Evolutionary conservation across 768 basidiomycete genomes (phyloP).

Genomic region (Leccinum rimulosum): DNA sequence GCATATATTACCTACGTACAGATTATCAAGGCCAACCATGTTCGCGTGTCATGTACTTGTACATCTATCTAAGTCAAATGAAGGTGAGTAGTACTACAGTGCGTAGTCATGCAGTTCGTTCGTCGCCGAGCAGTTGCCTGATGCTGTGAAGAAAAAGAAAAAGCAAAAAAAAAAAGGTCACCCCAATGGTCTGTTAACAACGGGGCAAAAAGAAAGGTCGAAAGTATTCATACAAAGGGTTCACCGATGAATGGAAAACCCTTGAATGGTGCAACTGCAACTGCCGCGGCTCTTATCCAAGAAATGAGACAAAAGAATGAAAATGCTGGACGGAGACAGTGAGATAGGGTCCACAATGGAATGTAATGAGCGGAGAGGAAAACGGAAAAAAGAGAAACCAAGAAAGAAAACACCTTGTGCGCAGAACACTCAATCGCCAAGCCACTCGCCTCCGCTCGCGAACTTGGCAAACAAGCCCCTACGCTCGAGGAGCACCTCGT

Average conservation of each 20-base stretch:
- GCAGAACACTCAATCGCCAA: too few species aligned
- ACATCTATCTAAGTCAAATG: slow-evolving; percentile 16
- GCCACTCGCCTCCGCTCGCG: too few species aligned
- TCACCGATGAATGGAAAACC: background rate
- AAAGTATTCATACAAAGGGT: slow-evolving; percentile 12
- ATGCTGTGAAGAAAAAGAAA: background rate
- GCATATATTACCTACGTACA: too few species aligned
- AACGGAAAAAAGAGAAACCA: too few species aligned
- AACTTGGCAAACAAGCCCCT: too few species aligned
- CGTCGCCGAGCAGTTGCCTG: background rate
- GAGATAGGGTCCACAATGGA: too few species aligned
- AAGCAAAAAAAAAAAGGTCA: too few species aligned
- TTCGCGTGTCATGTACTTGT: background rate
- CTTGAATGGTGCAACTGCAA: background rate
- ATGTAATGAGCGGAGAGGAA: too few species aligned
- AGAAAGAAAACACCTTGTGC: too few species aligned
- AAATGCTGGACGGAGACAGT: background rate
- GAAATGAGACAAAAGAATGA: background rate
- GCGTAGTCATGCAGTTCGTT: slow-evolving; percentile 17
- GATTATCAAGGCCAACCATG: background rate
- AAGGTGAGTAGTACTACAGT: slow-evolving; percentile 26
- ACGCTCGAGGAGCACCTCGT: too few species aligned
- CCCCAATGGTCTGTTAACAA: background rate
- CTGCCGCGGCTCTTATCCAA: background rate
- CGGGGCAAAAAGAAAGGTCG: slow-evolving; percentile 9